A percentile compares a stretch with the other conserved stretches of the same genome.
Conservation (phyloP, 1,284 basidiomycete species). For the Austroboletus olivaceoglutinosus region DNA sequence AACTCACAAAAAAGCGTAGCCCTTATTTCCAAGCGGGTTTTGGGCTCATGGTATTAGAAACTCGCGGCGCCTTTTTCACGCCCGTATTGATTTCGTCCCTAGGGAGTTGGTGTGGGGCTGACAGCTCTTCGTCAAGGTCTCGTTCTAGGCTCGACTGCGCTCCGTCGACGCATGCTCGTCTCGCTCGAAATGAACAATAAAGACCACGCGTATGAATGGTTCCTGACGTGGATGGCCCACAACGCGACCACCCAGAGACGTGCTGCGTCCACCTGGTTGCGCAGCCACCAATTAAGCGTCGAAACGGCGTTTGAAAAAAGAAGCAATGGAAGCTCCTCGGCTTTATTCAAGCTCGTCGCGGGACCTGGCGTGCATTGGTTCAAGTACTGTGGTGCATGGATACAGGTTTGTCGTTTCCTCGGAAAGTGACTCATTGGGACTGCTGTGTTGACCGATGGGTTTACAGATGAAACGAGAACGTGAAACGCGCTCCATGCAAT, state of each 20-base stretch:
- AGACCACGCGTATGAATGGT: conserved; percentile 95
- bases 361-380: conserved; percentile 96
- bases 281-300: conserved; percentile 91
- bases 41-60: conserved; percentile 79
- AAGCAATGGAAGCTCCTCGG: conserved; percentile 85
- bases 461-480: conserved; percentile 88
- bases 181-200: conserved; percentile 96
- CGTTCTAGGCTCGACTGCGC: conserved; percentile 68
- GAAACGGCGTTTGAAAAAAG: conserved; percentile 89
- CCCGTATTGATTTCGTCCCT: conserved; percentile 8
- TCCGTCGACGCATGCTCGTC: conserved; percentile 90
- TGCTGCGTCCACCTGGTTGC: conserved; percentile 50
- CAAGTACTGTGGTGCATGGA: conserved; percentile 88
- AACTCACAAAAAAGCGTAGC: conserved; percentile 51
- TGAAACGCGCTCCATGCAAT: conserved; percentile 88
- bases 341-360: conserved; percentile 89
- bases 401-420: conserved; percentile 67
- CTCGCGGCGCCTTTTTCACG: conserved; percentile 2
- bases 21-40: conserved; percentile 96
- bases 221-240: conserved; percentile 94
- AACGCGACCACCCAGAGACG: conserved; percentile 42
- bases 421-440: conserved; percentile 4
- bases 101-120: conserved; percentile 87
- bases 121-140: conserved; percentile 72
- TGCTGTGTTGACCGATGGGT: conserved; percentile 7